These are phyloP conservation scores for Diplodia mutila DNA, from an alignment of 2,329 filamentous ascomycete species.

Conservation along the genomic window DNA sequence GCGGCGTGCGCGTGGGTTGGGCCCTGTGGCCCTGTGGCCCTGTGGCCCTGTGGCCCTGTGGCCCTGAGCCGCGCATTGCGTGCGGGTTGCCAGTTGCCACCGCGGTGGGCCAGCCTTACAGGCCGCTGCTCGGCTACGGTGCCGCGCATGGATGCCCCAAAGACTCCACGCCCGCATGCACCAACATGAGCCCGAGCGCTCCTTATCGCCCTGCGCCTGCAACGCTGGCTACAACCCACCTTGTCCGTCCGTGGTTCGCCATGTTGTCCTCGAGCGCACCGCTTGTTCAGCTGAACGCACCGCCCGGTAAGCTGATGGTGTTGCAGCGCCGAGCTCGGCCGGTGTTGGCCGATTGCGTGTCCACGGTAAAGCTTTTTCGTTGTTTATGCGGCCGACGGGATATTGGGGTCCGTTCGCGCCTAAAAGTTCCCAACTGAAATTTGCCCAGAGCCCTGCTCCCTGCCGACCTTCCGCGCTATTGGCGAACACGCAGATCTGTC, in stretches of 20 bases:
- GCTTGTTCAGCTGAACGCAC: neutral
- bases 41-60: no score
- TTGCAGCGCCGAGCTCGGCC: neutral
- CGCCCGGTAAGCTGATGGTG: constrained; percentile 4
- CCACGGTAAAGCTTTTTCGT: neutral
- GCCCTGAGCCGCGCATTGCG: neutral
- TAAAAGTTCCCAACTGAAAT: constrained; percentile 20
- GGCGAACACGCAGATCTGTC: constrained; percentile 1
- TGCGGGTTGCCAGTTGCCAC: constrained; percentile 11
- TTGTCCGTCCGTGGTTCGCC: neutral
- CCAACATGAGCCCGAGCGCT: neutral
- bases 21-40: no score
- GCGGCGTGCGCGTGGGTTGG: neutral
- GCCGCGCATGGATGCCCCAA: constrained; percentile 5
- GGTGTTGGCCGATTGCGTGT: neutral
- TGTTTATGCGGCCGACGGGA: neutral
- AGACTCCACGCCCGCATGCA: neutral
- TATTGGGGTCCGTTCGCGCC: constrained; percentile 19
- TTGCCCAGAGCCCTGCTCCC: neutral
- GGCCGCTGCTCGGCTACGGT: constrained; percentile 11
- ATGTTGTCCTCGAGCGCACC: neutral
- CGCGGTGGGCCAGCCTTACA: constrained; percentile 7
- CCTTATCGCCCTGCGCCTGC: constrained; percentile 4
- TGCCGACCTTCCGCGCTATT: constrained; percentile 6
- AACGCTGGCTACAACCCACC: neutral